Evolutionary conservation across 2,329 filamentous ascomycete species (phyloP).

Genomic region (Neopestalotiopsis clavispora): DNA sequence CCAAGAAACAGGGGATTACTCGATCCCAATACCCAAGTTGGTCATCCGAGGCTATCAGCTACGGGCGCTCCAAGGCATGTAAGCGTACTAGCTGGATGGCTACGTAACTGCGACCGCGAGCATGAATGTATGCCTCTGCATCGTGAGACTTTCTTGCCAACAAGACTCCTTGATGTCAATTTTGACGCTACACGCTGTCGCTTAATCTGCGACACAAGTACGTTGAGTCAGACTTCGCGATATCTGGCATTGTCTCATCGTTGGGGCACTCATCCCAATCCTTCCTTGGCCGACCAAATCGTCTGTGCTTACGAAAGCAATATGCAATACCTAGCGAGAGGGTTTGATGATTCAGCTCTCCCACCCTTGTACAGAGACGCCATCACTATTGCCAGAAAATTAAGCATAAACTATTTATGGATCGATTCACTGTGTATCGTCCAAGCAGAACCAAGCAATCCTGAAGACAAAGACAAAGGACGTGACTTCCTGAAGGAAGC

Average conservation of each 20-base stretch:
- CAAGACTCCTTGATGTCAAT: background rate
- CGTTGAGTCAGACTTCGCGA: no score
- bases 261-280: constrained; percentile 9
- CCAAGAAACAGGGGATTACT: background rate
- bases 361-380: constrained; percentile 7
- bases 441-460: constrained; percentile 5
- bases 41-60: background rate
- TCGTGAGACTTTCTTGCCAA: background rate
- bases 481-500: constrained; percentile 17
- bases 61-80: background rate
- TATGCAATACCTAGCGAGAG: no score
- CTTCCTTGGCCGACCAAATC: background rate
- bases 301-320: background rate
- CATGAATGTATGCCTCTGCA: background rate
- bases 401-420: constrained; percentile 19
- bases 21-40: background rate
- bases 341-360: background rate
- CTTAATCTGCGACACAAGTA: background rate
- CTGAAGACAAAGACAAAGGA: background rate
- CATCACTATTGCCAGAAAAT: background rate
- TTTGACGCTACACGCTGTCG: background rate
- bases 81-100: background rate
- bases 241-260: constrained; percentile 11
- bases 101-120: background rate
- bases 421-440: constrained; percentile 23